These are phyloP conservation scores for Periconia sp. DNA, from an alignment of 2,329 filamentous ascomycete genomes.

Conservation along the genomic window DNA sequence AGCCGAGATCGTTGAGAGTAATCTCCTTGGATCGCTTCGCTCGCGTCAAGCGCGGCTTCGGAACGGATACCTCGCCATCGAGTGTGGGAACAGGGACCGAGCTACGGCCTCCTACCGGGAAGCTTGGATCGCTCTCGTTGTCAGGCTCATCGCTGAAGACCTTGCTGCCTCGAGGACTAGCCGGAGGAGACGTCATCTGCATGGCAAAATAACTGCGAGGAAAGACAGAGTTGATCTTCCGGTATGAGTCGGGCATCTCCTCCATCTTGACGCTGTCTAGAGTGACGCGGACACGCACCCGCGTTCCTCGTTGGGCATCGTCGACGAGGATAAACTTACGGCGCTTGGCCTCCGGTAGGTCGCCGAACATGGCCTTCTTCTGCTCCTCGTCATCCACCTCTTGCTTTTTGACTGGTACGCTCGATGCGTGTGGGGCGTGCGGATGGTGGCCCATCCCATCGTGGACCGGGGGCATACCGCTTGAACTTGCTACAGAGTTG, in stretches of 20 bases:
- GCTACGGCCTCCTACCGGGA: slow-evolving; percentile 51
- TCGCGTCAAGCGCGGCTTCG: slow-evolving; percentile 76
- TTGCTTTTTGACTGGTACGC: slow-evolving; percentile 53
- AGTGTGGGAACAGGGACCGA: slow-evolving; percentile 57
- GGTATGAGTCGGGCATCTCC: slow-evolving; percentile 95
- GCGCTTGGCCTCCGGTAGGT: slow-evolving; percentile 86
- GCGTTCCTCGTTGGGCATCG: slow-evolving; percentile 74
- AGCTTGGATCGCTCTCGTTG: slow-evolving; percentile 52
- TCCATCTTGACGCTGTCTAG: slow-evolving; percentile 94
- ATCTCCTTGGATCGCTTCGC: slow-evolving; percentile 79
- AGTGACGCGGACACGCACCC: slow-evolving; percentile 87
- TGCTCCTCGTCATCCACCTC: slow-evolving; percentile 63
- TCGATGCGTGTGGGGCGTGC: slow-evolving; percentile 48
- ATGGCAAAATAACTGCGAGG: slow-evolving; percentile 90
- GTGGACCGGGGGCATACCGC: slow-evolving; percentile 70
- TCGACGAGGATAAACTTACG: slow-evolving; percentile 97
- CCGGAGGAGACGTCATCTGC: slow-evolving; percentile 87
- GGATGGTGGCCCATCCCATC: slow-evolving; percentile 60
- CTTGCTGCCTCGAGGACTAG: slow-evolving; percentile 73
- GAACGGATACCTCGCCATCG: slow-evolving; percentile 77
- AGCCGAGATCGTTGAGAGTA: slow-evolving; percentile 90
- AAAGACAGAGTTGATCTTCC: slow-evolving; percentile 86
- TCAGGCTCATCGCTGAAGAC: slow-evolving; percentile 72
- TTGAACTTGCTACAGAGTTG: slow-evolving; percentile 57
- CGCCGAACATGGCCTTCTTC: slow-evolving; percentile 79